Base-by-base conservation (phyloP, 192 early-diverging fungal genomes). In the Diversispora eburnea region DNA sequence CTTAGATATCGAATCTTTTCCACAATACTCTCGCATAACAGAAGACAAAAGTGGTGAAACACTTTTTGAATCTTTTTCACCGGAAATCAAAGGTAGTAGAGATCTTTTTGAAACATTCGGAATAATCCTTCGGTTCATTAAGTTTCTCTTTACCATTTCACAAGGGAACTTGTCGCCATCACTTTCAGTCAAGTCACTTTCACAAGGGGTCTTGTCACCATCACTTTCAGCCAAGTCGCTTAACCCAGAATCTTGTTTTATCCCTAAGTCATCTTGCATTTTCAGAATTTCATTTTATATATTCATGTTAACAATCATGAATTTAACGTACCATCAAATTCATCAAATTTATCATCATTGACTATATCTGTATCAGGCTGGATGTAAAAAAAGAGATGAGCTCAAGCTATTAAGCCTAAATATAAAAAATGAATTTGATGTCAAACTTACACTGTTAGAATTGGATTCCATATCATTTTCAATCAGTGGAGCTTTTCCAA, bases 1-100 rank as follows among this genome's bases (percentile, higher is more conserved):
- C n/a, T 63, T 63, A 20, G 73, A 67, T 43, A 46, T 74, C 6
- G 62, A 58, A 58, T 62, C 15, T 56, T 74, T 74, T 66, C 51
- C n/a, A 51, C 61, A 64, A 73, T 73, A 73, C 19, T 63, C 41
- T 65, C 45, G 9, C 19, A 67, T 62, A 62, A 62, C 39, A 61
- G 59, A 61, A 61, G 33, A 41, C 59, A 61, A 61, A 39, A 33
- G 39, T 61, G 59, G 19, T 39, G 59, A 61, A 39, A 15, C 59
- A 41, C 33, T 33, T 42, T 10, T 41, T 61, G 59, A 33, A 61
- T 39, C 56, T 33, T 33, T 33, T 51, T 51, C 49, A 13, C 13
- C 4, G 4, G 49, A 51, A 5, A 51, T 51, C 49, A 51, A 51
- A 51, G 4, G 49, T 51, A 5, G 0, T 51, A 5, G 49, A 57